Percentiles rank a stretch among this genome's conserved stretches.
These are phyloP conservation scores for Nadsonia fulvescens DNA, from an alignment of 805 yeast genomes.

Conservation along the genomic window DNA sequence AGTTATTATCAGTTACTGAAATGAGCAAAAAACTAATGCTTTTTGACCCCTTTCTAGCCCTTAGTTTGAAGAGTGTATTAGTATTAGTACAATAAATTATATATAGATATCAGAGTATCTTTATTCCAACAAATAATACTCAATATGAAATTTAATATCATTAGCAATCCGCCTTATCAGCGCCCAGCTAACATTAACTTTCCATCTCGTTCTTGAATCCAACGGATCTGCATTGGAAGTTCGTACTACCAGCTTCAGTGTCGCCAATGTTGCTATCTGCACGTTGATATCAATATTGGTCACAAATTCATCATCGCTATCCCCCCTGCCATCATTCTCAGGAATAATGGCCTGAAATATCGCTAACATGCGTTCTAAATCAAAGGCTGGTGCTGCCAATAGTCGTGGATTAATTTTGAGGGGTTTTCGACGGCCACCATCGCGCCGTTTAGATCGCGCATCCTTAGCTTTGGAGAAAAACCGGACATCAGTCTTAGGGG, in stretches of 20 bases:
- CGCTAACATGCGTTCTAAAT: constrained; percentile 63
- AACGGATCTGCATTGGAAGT: constrained; percentile 32
- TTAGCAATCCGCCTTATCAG: constrained; percentile 40
- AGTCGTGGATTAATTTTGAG: constrained; percentile 39
- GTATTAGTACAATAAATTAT: no score
- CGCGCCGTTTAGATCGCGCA: constrained; percentile 22
- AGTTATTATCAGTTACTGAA: no score
- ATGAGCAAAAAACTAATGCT: no score
- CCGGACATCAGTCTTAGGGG: constrained; percentile 48
- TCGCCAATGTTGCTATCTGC: constrained; percentile 40
- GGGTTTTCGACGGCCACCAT: constrained; percentile 25
- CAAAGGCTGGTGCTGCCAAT: constrained; percentile 56
- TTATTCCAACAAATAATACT: constrained; percentile 39
- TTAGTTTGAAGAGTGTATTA: no score
- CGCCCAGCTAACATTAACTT: constrained; percentile 55
- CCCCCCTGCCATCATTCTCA: constrained; percentile 18
- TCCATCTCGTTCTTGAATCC: constrained; percentile 60
- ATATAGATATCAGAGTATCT: no score
- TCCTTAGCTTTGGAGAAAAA: constrained; percentile 49
- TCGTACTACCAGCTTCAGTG: constrained; percentile 32
- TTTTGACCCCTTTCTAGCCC: no score
- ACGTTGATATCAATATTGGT: constrained; percentile 21
- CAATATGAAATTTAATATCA: constrained; percentile 49
- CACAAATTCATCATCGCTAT: constrained; percentile 20
- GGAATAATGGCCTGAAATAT: constrained; percentile 55